These are phyloP conservation scores for Perilla frutescens DNA, from an alignment of 257 asterid species.

Conservation along the genomic window DNA sequence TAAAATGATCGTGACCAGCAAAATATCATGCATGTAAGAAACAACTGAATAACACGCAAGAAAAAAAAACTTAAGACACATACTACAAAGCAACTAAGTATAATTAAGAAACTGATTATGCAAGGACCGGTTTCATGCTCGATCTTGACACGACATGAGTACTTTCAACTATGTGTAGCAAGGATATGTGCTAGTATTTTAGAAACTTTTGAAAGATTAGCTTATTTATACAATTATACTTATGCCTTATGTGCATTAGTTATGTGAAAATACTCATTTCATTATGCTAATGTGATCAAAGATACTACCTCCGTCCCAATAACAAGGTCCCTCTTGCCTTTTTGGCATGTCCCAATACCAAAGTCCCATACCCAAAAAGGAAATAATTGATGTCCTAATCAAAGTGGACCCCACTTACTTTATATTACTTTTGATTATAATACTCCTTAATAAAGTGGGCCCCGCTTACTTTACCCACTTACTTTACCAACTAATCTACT, in stretches of 20 bases:
- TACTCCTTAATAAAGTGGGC: no score
- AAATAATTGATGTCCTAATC: no score
- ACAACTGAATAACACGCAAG: neutral
- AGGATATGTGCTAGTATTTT: neutral
- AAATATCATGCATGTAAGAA: neutral
- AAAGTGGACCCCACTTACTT: no score
- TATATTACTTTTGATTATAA: no score
- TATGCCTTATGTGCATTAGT: neutral
- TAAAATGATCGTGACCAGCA: neutral
- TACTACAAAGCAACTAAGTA: neutral
- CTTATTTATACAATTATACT: neutral
- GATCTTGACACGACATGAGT: neutral
- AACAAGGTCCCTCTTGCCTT: no score
- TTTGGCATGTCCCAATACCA: no score
- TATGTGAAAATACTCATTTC: neutral
- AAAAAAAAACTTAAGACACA: neutral
- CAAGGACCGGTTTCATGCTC: neutral
- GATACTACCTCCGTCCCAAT: no score
- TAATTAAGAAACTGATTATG: neutral
- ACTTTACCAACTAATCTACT: no score
- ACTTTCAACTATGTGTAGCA: neutral
- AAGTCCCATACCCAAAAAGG: no score
- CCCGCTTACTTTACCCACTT: no score
- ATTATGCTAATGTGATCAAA: neutral
- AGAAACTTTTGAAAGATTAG: conserved; percentile 4